Conservation (phyloP, 2,329 filamentous ascomycete genomes). For the Septoria petroselini region DNA sequence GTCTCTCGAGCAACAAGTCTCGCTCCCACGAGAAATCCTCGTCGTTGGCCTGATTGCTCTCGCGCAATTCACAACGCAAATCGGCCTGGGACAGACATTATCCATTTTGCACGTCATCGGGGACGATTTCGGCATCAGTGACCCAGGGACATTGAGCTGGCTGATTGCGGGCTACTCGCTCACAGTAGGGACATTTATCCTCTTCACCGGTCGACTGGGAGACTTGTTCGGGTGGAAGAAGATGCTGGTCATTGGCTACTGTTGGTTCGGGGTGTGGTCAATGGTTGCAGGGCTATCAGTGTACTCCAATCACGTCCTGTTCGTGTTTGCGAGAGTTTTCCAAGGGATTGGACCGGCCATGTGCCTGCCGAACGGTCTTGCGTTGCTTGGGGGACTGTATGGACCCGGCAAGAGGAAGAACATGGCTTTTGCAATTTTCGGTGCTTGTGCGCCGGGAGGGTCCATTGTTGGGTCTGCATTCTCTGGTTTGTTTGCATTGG, state of each 20-base stretch:
- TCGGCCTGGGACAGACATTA: slow-evolving; percentile 30
- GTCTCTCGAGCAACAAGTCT: slow-evolving; percentile 31
- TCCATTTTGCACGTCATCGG: slow-evolving; percentile 43
- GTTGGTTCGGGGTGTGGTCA: slow-evolving; percentile 43
- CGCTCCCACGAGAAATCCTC: slow-evolving; percentile 33
- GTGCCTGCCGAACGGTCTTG: slow-evolving; percentile 39
- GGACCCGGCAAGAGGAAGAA: slow-evolving; percentile 38
- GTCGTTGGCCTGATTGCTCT: slow-evolving; percentile 33
- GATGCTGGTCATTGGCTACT: slow-evolving; percentile 42
- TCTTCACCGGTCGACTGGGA: slow-evolving; percentile 46
- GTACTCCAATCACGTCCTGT: slow-evolving; percentile 36
- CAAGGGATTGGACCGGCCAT: slow-evolving; percentile 42
- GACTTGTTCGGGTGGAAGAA: slow-evolving; percentile 46
- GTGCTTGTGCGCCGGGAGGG: slow-evolving; percentile 37
- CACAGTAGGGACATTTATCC: slow-evolving; percentile 47
- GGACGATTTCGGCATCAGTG: slow-evolving; percentile 40
- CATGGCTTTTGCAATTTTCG: slow-evolving; percentile 41
- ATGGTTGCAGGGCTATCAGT: slow-evolving; percentile 41
- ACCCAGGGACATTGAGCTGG: slow-evolving; percentile 46
- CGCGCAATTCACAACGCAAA: slow-evolving; percentile 34
- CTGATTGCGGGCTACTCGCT: slow-evolving; percentile 45
- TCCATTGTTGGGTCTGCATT: slow-evolving; percentile 37
- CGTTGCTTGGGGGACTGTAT: slow-evolving; percentile 38
- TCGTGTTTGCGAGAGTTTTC: slow-evolving; percentile 40
- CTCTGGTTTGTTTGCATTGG: slow-evolving; percentile 35